Conservation (phyloP, 2,329 filamentous ascomycete species). For the Blastomyces emzantsi region DNA sequence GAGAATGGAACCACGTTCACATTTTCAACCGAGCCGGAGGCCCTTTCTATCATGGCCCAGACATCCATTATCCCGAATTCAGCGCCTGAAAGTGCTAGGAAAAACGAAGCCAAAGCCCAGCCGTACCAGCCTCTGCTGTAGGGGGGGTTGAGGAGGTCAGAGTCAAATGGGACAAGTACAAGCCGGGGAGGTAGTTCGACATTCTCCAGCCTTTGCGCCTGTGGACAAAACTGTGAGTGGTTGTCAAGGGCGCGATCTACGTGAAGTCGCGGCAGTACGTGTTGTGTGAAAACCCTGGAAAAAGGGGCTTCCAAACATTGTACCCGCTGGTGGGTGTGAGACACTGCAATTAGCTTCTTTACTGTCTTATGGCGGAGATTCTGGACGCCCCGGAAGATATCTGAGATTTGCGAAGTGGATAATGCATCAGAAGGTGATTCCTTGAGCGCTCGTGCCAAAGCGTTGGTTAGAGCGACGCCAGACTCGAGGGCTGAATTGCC, state of each 20-base stretch:
- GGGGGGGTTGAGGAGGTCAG: neutral
- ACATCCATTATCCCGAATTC: neutral
- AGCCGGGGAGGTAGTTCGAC: neutral
- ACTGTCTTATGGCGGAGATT: neutral
- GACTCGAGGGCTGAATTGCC: slow-evolving; percentile 19
- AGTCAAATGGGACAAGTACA: neutral
- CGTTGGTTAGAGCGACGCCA: slow-evolving; percentile 11
- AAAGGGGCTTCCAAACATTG: neutral
- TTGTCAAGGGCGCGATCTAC: neutral
- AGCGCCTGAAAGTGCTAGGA: neutral
- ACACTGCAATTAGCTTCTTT: neutral
- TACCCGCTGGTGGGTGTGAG: neutral
- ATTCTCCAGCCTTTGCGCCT: neutral
- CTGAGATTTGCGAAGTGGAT: neutral
- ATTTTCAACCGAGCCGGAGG: neutral
- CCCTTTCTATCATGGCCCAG: neutral
- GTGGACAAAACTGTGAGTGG: neutral
- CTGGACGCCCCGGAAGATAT: neutral
- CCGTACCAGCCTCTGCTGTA: neutral
- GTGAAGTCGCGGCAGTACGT: neutral
- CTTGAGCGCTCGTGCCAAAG: neutral
- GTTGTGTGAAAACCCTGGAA: neutral
- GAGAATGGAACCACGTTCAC: neutral
- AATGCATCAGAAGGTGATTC: neutral
- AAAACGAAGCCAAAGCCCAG: neutral